A percentile compares a stretch with the other conserved stretches of the same genome.
These are phyloP conservation scores for Poronia punctata DNA, from an alignment of 495 filamentous ascomycete species.

Conservation along the genomic window DNA sequence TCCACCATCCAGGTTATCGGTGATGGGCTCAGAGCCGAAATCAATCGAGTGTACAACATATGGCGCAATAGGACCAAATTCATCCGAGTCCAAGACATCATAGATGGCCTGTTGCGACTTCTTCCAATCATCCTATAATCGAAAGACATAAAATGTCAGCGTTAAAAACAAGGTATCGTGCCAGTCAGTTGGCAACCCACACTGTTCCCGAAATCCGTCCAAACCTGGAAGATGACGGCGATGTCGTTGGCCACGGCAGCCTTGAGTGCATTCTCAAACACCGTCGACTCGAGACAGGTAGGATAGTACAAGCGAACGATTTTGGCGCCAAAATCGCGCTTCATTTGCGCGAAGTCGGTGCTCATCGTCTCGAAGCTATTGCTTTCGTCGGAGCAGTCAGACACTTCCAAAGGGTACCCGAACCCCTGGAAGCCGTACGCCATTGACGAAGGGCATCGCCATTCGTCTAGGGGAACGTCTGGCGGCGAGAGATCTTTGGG, in stretches of 20 bases:
- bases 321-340: slow-evolving; percentile 11
- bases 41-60: slow-evolving; percentile 21
- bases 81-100: slow-evolving; percentile 9
- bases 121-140: slow-evolving; percentile 11
- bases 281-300: slow-evolving; percentile 8
- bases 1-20: slow-evolving; percentile 19
- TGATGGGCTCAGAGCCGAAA: slow-evolving; percentile 20
- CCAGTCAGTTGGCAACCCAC: neutral
- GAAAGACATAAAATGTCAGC: too few species aligned
- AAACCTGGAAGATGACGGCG: slow-evolving; percentile 15
- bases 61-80: slow-evolving; percentile 12
- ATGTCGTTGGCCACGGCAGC: slow-evolving; percentile 13
- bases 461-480: slow-evolving; percentile 8
- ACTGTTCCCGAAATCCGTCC: slow-evolving; percentile 14
- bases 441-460: slow-evolving; percentile 12
- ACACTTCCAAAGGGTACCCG: slow-evolving; percentile 13
- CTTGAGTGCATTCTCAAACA: slow-evolving; percentile 14
- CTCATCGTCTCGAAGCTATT: slow-evolving; percentile 14
- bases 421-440: slow-evolving; percentile 16
- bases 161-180: neutral
- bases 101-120: slow-evolving; percentile 13
- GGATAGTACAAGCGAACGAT: slow-evolving; percentile 17
- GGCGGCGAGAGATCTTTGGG: slow-evolving; percentile 9
- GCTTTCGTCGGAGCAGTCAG: slow-evolving; percentile 4
- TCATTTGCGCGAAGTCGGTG: slow-evolving; percentile 12